phyloP scores from a whole-genome alignment of 2,329 filamentous ascomycete species.

The Golovinomyces cichoracearum region DNA sequence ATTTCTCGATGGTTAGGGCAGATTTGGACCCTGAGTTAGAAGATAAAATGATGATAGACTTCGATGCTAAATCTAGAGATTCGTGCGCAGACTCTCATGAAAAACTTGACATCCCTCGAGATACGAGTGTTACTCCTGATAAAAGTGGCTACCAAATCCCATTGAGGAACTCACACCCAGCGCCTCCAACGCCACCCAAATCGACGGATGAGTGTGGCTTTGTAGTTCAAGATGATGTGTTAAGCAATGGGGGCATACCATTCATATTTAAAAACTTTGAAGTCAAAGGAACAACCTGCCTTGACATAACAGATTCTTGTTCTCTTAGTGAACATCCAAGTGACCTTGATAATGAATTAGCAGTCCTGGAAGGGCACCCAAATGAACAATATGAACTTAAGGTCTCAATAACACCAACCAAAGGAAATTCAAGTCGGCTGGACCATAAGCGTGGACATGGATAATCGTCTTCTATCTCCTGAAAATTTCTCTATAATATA shows the following conservation, averaged over 20 bases:
- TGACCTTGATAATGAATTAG: slow-evolving; percentile 85
- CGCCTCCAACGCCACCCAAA: slow-evolving; percentile 39
- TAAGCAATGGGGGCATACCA: slow-evolving; percentile 51
- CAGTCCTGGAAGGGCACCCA: too few relatives aligned
- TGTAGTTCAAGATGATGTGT: slow-evolving; percentile 10
- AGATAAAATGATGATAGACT: neutral
- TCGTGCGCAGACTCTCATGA: neutral
- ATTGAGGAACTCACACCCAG: slow-evolving; percentile 5
- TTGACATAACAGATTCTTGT: slow-evolving; percentile 41
- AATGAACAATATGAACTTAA: too few relatives aligned
- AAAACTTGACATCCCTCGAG: slow-evolving; percentile 12
- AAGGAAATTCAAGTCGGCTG: too few relatives aligned
- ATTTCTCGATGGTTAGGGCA: neutral
- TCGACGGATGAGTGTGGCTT: slow-evolving; percentile 28
- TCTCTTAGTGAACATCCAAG: slow-evolving; percentile 67
- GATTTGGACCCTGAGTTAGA: too few relatives aligned
- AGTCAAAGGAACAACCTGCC: slow-evolving; percentile 51
- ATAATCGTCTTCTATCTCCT: too few relatives aligned
- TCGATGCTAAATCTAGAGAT: neutral
- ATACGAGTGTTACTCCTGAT: slow-evolving; percentile 21
- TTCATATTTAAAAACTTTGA: slow-evolving; percentile 75
- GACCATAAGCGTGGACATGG: too few relatives aligned
- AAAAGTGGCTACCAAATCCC: slow-evolving; percentile 20
- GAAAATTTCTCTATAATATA: too few relatives aligned
- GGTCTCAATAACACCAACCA: too few relatives aligned